Conservation (phyloP, 1,284 basidiomycete species). For the Tilletia horrida region DNA sequence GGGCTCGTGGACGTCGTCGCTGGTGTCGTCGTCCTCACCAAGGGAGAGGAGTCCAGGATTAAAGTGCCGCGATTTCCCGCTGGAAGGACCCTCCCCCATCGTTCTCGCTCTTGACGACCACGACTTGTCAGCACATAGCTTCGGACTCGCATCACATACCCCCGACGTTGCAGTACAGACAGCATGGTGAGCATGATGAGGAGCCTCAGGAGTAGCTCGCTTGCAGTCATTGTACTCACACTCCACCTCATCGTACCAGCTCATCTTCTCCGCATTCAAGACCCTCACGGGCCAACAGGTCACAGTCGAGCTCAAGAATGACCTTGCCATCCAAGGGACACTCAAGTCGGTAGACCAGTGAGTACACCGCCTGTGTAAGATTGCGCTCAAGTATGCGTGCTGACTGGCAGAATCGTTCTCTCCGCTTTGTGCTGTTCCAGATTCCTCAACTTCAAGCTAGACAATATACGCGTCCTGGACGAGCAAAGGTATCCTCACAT, state of each 20-base stretch:
- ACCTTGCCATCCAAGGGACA: constrained; percentile 91
- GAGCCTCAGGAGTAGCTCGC: too few relatives aligned
- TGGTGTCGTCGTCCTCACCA: too few relatives aligned
- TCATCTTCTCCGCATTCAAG: constrained; percentile 98
- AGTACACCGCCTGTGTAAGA: not conserved
- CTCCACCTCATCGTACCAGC: too few relatives aligned
- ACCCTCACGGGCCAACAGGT: constrained; percentile 88
- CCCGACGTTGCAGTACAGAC: too few relatives aligned
- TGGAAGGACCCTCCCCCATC: too few relatives aligned
- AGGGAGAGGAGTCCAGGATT: too few relatives aligned
- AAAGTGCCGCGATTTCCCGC: too few relatives aligned
- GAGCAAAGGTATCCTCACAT: constrained; percentile 94
- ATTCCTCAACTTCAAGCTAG: constrained; percentile 94
- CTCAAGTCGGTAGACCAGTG: constrained; percentile 95
- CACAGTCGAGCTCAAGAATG: constrained; percentile 98
- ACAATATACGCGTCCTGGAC: constrained; percentile 88
- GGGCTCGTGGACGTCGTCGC: too few relatives aligned
- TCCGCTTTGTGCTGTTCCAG: constrained; percentile 20
- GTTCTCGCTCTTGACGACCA: too few relatives aligned
- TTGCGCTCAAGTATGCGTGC: not conserved
- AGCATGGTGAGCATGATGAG: not conserved
- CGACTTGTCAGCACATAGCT: too few relatives aligned
- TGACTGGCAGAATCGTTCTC: not conserved
- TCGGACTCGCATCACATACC: too few relatives aligned
- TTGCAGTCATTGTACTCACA: too few relatives aligned